Evolutionary conservation across 495 filamentous ascomycete species (phyloP).

Genomic region (Aspergillus egyptiacus): DNA sequence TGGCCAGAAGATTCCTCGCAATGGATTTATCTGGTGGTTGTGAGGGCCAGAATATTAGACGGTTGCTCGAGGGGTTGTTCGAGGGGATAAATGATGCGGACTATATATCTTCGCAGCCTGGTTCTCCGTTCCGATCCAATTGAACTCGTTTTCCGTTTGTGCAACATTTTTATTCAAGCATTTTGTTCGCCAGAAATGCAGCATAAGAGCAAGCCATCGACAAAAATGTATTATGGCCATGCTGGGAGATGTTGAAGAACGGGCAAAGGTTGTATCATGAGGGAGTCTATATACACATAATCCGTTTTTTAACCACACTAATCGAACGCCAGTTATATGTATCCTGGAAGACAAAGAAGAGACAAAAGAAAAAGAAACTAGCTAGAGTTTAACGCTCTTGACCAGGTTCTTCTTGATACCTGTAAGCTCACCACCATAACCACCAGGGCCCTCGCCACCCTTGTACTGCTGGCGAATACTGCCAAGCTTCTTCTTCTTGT

Average conservation of each 20-base stretch:
- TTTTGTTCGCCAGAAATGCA: background rate
- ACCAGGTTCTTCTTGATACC: slow-evolving; percentile 92
- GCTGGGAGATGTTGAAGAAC: background rate
- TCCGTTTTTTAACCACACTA: slow-evolving; percentile 21
- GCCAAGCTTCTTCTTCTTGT: slow-evolving; percentile 89
- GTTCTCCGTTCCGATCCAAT: background rate
- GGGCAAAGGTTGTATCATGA: slow-evolving; percentile 15
- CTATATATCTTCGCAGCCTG: slow-evolving; percentile 1
- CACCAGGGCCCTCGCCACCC: slow-evolving; percentile 80
- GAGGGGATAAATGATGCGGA: slow-evolving; percentile 4
- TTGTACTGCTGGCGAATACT: slow-evolving; percentile 78
- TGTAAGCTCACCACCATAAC: slow-evolving; percentile 87
- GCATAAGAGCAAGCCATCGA: background rate
- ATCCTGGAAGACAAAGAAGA: slow-evolving; percentile 12
- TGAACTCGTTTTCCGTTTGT: no score
- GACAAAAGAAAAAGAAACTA: slow-evolving; percentile 23
- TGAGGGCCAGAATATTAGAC: slow-evolving; percentile 7
- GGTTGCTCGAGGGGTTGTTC: slow-evolving; percentile 23
- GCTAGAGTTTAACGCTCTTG: slow-evolving; percentile 82
- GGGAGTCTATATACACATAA: slow-evolving; percentile 24
- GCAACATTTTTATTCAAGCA: background rate
- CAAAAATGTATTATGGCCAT: background rate
- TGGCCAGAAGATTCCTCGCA: slow-evolving; percentile 33
- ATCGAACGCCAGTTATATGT: slow-evolving; percentile 31
- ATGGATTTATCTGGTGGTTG: slow-evolving; percentile 21